phyloP scores from a whole-genome alignment of 164 flowering plant species.

The Stephania cephalantha region DNA sequence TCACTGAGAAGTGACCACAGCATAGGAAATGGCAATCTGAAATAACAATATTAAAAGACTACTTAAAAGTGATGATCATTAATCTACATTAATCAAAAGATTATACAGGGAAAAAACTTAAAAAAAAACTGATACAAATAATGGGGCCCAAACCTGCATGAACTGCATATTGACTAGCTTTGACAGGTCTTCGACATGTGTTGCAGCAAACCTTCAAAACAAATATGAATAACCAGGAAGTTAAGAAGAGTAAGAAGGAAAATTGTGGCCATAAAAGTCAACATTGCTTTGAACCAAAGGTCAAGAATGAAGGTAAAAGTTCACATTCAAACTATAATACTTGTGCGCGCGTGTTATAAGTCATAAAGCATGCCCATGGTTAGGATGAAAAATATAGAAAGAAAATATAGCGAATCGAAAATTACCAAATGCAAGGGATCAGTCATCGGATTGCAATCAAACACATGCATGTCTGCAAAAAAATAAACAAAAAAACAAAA shows the following conservation, averaged over 20 bases:
- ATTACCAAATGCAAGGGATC: conserved; percentile 83
- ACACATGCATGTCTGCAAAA: conserved; percentile 80
- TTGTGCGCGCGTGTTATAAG: neutral
- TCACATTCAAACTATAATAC: neutral
- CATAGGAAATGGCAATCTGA: neutral
- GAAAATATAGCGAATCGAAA: neutral
- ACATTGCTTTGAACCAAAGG: neutral
- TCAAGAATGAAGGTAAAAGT: neutral
- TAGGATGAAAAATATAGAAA: neutral
- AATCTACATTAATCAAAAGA: neutral
- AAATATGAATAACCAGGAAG: conserved; percentile 7
- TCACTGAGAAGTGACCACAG: neutral
- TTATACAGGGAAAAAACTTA: neutral
- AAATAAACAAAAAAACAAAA: conserved; percentile 14
- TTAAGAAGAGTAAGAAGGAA: neutral
- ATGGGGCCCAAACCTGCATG: conserved; percentile 65
- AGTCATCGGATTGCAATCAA: conserved; percentile 64
- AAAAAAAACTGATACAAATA: neutral
- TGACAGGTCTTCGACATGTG: conserved; percentile 77
- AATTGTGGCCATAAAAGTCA: neutral
- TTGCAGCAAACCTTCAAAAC: conserved; percentile 70
- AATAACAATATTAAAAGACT: neutral
- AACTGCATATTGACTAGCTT: conserved; percentile 66
- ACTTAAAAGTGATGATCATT: neutral
- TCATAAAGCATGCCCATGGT: neutral